Evolutionary conservation across 192 early-diverging fungal genomes (phyloP).

Genomic region (Coemansia sp.): DNA sequence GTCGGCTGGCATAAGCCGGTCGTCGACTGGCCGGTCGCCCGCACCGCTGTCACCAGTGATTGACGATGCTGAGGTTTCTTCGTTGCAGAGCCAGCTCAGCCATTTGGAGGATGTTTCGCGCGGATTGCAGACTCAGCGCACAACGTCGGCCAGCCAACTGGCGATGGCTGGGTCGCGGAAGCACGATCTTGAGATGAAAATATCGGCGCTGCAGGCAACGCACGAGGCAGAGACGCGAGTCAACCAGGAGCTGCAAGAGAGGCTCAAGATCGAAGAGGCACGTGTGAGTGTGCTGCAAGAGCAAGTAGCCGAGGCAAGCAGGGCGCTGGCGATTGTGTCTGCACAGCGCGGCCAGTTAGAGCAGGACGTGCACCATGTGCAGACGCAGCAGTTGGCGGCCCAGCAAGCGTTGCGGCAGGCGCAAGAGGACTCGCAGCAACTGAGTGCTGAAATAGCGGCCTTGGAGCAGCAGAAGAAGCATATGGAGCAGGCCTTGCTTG

Average conservation of each 20-base stretch:
- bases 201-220: conserved; percentile 43
- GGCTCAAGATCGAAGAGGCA: conserved; percentile 36
- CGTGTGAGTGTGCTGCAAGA: conserved; percentile 25
- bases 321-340: conserved; percentile 30
- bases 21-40: conserved; percentile 26
- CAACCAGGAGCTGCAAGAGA: conserved; percentile 53
- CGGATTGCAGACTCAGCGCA: conserved; percentile 47
- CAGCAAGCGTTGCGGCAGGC: conserved; percentile 40
- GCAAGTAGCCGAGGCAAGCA: conserved; percentile 39
- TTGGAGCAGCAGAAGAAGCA: conserved; percentile 40
- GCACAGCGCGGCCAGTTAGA: conserved; percentile 45
- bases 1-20: conserved; percentile 20
- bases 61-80: conserved; percentile 24
- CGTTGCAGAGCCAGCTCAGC: conserved; percentile 41
- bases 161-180: conserved; percentile 38
- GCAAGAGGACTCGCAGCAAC: conserved; percentile 45
- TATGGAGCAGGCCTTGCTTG: conserved; percentile 25
- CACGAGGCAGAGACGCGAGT: conserved; percentile 50
- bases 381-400: conserved; percentile 42
- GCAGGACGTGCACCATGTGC: conserved; percentile 43
- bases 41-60: conserved; percentile 26
- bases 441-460: conserved; percentile 27
- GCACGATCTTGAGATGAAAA: conserved; percentile 49
- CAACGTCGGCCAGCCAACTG: conserved; percentile 24
- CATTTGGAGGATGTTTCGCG: conserved; percentile 46